phyloP scores from a whole-genome alignment of 805 yeast genomes.

The Kodamaea restingae region DNA sequence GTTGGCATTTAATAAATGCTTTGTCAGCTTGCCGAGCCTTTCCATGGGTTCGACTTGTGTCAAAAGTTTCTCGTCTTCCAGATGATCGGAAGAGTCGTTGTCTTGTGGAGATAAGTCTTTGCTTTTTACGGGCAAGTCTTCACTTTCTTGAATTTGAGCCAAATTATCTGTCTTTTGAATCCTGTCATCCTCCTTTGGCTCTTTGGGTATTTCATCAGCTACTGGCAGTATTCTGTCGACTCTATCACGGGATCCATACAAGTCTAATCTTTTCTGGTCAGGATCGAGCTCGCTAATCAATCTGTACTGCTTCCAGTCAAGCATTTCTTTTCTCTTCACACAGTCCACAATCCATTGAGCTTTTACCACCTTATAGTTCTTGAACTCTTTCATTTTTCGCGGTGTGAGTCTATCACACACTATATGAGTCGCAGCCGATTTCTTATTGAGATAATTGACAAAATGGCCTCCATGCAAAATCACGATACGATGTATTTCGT shows the following conservation, averaged over 20 bases:
- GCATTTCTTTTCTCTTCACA: slow-evolving; percentile 41
- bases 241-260: too few relatives aligned
- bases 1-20: slow-evolving; percentile 49
- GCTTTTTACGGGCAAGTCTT: too few relatives aligned
- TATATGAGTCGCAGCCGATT: slow-evolving; percentile 78
- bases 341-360: slow-evolving; percentile 82
- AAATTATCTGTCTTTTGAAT: too few relatives aligned
- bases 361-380: slow-evolving; percentile 66
- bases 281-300: slow-evolving; percentile 48
- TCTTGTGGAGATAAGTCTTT: too few relatives aligned
- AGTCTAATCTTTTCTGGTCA: slow-evolving; percentile 46
- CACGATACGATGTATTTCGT: slow-evolving; percentile 65
- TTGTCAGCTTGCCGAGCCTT: too few relatives aligned
- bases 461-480: slow-evolving; percentile 78
- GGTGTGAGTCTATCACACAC: slow-evolving; percentile 78
- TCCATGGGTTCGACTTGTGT: slow-evolving; percentile 14
- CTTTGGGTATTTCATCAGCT: too few relatives aligned
- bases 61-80: too few relatives aligned
- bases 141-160: slow-evolving; percentile 2
- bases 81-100: too few relatives aligned
- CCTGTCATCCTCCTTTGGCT: too few relatives aligned
- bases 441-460: slow-evolving; percentile 62
- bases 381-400: slow-evolving; percentile 61
- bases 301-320: slow-evolving; percentile 70
- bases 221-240: too few relatives aligned